Conservation (phyloP, 2,329 filamentous ascomycete species). For the Aspergillus phoenicis region DNA sequence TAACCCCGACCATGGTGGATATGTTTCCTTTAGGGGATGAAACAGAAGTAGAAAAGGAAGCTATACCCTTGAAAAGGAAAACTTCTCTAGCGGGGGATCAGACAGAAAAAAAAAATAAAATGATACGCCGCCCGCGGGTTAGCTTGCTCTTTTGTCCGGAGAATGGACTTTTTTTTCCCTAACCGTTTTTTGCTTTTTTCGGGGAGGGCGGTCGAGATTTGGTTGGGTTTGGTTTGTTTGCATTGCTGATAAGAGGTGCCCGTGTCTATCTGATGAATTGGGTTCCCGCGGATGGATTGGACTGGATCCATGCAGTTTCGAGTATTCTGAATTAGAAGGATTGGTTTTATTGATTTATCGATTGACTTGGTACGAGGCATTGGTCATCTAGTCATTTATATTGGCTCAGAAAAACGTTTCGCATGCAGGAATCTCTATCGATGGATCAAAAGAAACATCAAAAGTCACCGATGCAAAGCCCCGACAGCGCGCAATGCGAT, state of each 20-base stretch:
- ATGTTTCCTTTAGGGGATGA: constrained; percentile 10
- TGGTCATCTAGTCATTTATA: not conserved
- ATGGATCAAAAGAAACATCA: not conserved
- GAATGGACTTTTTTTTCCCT: constrained; percentile 14
- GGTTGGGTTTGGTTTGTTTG: constrained; percentile 24
- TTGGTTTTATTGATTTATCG: too few relatives aligned
- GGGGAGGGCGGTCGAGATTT: constrained; percentile 15
- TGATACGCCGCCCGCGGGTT: constrained; percentile 10
- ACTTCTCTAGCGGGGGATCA: not conserved
- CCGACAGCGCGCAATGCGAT: constrained; percentile 6
- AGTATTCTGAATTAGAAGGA: too few relatives aligned
- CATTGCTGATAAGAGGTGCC: constrained; percentile 11
- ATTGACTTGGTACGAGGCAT: not conserved
- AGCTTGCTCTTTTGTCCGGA: constrained; percentile 13
- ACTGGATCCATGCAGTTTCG: too few relatives aligned
- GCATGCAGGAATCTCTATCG: not conserved
- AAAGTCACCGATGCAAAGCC: constrained; percentile 8
- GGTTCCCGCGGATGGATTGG: too few relatives aligned
- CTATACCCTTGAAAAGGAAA: constrained; percentile 1
- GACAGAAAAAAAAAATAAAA: not conserved
- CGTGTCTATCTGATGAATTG: too few relatives aligned
- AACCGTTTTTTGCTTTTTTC: constrained; percentile 29
- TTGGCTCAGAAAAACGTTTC: not conserved
- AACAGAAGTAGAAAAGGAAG: not conserved
- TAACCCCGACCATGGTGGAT: constrained; percentile 43